Conservation (phyloP, 2,329 filamentous ascomycete genomes). For the Exserohilum rostratum region DNA sequence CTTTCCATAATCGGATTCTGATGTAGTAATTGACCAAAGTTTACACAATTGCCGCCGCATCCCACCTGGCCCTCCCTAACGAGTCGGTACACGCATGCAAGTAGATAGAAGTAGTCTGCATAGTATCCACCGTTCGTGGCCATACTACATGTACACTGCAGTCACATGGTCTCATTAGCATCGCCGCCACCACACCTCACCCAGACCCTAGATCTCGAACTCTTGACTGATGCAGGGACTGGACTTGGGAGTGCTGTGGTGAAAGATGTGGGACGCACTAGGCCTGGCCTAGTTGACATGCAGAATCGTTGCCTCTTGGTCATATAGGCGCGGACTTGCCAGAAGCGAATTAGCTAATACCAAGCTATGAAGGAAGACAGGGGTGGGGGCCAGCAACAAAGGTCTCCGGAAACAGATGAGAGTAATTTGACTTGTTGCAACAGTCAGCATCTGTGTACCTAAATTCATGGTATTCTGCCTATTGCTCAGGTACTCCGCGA, state of each 20-base stretch:
- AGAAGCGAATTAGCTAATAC: background rate
- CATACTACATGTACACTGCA: background rate
- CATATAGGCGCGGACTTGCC: background rate
- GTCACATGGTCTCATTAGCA: background rate
- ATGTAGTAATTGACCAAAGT: background rate
- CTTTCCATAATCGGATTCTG: background rate
- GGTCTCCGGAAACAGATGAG: background rate
- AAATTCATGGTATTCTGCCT: constrained; percentile 4
- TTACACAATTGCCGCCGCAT: background rate
- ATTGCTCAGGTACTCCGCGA: constrained; percentile 1
- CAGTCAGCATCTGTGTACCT: constrained; percentile 4
- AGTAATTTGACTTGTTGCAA: background rate
- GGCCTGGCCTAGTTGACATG: background rate
- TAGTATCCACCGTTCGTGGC: too few species aligned
- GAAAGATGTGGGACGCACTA: background rate
- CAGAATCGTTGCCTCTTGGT: background rate
- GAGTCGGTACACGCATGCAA: background rate
- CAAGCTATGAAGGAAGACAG: background rate
- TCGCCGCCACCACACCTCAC: background rate
- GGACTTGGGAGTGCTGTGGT: background rate
- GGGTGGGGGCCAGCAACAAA: background rate
- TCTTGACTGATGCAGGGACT: background rate
- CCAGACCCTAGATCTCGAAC: background rate
- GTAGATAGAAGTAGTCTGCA: too few species aligned
- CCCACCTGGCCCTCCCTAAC: background rate